Evolutionary conservation across 129 eudicot species (phyloP).

Genomic region (Artemisia tridentata): DNA sequence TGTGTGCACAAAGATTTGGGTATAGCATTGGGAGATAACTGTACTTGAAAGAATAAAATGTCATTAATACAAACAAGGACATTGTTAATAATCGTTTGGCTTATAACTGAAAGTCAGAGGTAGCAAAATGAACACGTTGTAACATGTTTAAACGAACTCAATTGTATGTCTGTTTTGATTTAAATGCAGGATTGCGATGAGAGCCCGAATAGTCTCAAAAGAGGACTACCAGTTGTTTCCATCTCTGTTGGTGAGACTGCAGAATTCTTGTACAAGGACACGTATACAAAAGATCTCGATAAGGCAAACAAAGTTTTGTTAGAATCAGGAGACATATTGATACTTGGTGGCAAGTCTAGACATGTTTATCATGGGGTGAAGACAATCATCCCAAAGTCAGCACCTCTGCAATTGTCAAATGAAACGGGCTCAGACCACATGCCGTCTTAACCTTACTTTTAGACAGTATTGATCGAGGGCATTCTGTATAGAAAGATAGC

Average conservation of each 20-base stretch:
- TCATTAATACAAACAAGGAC: not conserved
- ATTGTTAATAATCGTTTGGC: not conserved
- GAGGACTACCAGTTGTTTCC: slow-evolving; percentile 1
- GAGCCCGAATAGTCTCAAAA: slow-evolving; percentile 1
- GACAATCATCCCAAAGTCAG: not conserved
- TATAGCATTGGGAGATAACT: not conserved
- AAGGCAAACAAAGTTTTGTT: not conserved
- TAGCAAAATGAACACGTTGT: not conserved
- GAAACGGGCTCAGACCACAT: not conserved
- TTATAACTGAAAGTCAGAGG: not conserved
- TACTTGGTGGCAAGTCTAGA: slow-evolving; percentile 6
- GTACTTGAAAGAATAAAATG: not conserved
- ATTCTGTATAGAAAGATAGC: too few relatives aligned
- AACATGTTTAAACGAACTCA: too few relatives aligned
- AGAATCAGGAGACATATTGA: slow-evolving; percentile 3
- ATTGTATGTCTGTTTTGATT: not conserved
- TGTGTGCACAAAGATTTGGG: not conserved
- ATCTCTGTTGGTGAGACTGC: slow-evolving; percentile 1
- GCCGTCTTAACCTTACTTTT: slow-evolving; percentile 1
- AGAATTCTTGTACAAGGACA: not conserved
- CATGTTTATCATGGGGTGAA: slow-evolving; percentile 1
- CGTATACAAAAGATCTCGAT: not conserved
- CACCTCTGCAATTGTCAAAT: not conserved
- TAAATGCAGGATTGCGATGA: not conserved
- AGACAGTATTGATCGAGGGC: not conserved